Evolutionary conservation across 192 early-diverging fungal species (phyloP), one percentile per base, ranked within the genome.

Genomic region (Linnemannia schmuckeri): DNA sequence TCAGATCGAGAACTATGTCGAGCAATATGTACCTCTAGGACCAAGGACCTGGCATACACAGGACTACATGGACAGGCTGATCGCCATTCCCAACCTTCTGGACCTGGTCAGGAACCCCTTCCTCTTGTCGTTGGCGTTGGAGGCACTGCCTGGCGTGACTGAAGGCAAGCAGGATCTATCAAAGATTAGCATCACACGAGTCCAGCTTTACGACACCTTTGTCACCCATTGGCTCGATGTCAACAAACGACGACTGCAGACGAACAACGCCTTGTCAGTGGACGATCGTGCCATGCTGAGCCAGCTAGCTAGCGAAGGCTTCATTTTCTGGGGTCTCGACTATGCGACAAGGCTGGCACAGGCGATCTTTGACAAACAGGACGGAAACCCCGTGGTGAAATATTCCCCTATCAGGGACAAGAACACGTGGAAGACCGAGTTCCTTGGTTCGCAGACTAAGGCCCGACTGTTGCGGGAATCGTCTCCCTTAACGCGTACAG

Each of bases 31-130:
- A 6, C 24, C 33, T 38, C 20, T 18, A 2, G 37, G 42, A 1
- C 27, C 20, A 12, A 0, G 6, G 33, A 38, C 38, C 38, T 70
- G 69, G 69, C 12, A 0, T 15, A 15, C 69, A 6, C 5, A 37
- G 35, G 33, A 70, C 4, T 70, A 70, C 33, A 70, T 33, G 68
- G 68, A 70, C 15, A n/a, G 68, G 6, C 68, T 70, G 27, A 15
- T 13, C 22, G 8, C 15, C 13, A 70, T 70, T 13, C 27, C 68
- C 8, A n/a, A 70, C 33, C 15, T 70, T 0, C 6, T 70, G 68
- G 68, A 70, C 37, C 33, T 70, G 22, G 33, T 70, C 68, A 70
- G 30, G 33, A 70, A 70, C 30, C 68, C 68, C 13, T 70, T 70
- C 68, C 24, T 70, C 4, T 7, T 70, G 13, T 17, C 30, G 6